Conservation (phyloP, 805 yeast species). For the Candida tallmaniae region DNA sequence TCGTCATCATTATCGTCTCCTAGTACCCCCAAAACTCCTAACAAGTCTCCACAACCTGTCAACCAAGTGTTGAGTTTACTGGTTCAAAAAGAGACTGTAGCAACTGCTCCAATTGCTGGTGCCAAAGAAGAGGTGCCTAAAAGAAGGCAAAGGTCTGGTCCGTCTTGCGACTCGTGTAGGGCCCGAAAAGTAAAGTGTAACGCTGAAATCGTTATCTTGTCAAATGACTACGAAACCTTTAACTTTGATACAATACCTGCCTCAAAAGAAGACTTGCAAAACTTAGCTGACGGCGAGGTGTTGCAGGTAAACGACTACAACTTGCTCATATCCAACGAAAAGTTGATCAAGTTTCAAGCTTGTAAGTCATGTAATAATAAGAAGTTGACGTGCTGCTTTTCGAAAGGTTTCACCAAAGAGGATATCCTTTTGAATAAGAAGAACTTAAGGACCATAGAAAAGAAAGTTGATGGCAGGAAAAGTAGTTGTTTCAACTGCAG, state of each 20-base stretch:
- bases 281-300: slow-evolving; percentile 4
- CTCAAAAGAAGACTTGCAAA: slow-evolving; percentile 2
- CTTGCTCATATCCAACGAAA: slow-evolving; percentile 19
- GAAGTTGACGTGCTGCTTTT: slow-evolving; percentile 46
- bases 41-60: neutral
- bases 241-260: slow-evolving; percentile 5
- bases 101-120: neutral
- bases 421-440: slow-evolving; percentile 42
- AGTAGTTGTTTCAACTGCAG: slow-evolving; percentile 38
- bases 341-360: slow-evolving; percentile 46
- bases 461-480: slow-evolving; percentile 21
- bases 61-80: neutral
- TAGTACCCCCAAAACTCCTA: slow-evolving; percentile 3
- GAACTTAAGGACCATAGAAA: slow-evolving; percentile 8
- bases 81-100: neutral
- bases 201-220: slow-evolving; percentile 50
- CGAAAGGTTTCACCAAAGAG: slow-evolving; percentile 63
- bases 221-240: slow-evolving; percentile 3
- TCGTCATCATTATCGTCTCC: slow-evolving; percentile 4
- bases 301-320: slow-evolving; percentile 7
- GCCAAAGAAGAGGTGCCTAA: slow-evolving; percentile 12
- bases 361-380: slow-evolving; percentile 54
- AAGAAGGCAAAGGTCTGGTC: slow-evolving; percentile 65
- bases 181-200: slow-evolving; percentile 69
- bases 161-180: slow-evolving; percentile 71